Base-by-base conservation (phyloP, 1,139 yeast species). In the Sugiyamaella grinbergsii region DNA sequence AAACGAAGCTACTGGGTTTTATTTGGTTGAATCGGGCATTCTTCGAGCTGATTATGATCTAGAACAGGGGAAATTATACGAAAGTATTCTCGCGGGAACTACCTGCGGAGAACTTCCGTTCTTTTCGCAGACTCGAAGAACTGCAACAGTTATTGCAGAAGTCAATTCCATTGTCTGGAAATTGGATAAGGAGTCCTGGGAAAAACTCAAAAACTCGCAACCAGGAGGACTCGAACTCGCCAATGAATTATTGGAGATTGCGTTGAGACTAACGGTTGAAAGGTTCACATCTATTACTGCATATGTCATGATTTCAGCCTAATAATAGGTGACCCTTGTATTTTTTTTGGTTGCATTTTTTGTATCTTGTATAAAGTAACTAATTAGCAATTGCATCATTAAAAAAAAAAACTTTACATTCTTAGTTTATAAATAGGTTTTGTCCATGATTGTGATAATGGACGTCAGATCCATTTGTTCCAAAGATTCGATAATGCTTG, bases 51-150 rank as follows among this genome's bases (percentile, higher is more conserved):
- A 64, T 56, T 83, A 73, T 68, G 75, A 71, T 62, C 80, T 75
- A 48, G 75, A 69, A 58, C 77, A 77, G 58, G 78, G 86, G 3
- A 80, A 78, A 40, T 76, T 91, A 32, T 79, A 78, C 52, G 93
- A 93, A 55, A 83, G 89, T 15, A 80, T 91, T 52, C 77, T 93
- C 29, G 95, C 96, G n/a, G 81, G 90, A 57, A 90, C 97, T 0
- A 83, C 95, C 3, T 87, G 90, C 68, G 98, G 98, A 2, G 90
- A 85, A 64, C 69, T 84, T 62, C 78, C 62, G 59, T 76, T 56
- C 74, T 78, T 67, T 73, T 78, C 62, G 67, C 80, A 36, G 76
- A 73, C 62, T 0, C 52, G 53, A n/a, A 59, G 72, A 13, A 66
- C 71, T 0, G 71, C 73, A n/a, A 66, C 69, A 0, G 59, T 74